Base-by-base conservation (phyloP, 345 rosid genomes). In the Hypericum perforatum region DNA sequence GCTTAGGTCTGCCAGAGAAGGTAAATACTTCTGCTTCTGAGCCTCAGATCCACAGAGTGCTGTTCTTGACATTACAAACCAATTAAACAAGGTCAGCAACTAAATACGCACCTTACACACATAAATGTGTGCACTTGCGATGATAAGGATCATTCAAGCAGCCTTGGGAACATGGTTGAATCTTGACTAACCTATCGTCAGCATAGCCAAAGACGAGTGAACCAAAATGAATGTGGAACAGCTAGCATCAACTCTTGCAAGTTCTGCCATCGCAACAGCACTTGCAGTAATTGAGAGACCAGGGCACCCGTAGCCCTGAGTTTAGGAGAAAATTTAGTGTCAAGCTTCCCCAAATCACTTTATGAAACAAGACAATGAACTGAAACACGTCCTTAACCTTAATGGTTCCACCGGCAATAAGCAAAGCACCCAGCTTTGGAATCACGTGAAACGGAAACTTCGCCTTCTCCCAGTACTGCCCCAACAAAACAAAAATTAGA, bases 181-280 rank as follows among this genome's bases (percentile, higher is more conserved):
- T 60, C 48, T 45, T 46, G 53, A 64, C 76, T 69, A 59, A 88
- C 97, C 94, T 45, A 94, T 89, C n/a, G 89, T 89, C 43, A 94
- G 97, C 99, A 94, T 89, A 39, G 77, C 97, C 67, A 94, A 59
- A 60, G 91, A 84, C 41, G 90, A 79, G 69, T 86, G 97, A 77
- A 78, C 97, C 81, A 94, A 70, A 54, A 80, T 56, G 76, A 89
- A 94, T 39, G 99, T 86, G 15, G 82, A 71, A 67, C 87, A 80
- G 60, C 99, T 94, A 10, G 95, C 99, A 84, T 94, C 97, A 63
- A 94, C 99, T 78, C 99, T 76, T 58, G 97, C 86, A 52, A 94
- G 36, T 70, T 89, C 99, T 16, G 97, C 94, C 0, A 11, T 52
- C 42, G 84, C 70, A 63, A 86, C 7, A 53, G 95, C 95, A 70